Base-by-base conservation (phyloP, 345 rosid genomes). In the Trapa incisa region DNA sequence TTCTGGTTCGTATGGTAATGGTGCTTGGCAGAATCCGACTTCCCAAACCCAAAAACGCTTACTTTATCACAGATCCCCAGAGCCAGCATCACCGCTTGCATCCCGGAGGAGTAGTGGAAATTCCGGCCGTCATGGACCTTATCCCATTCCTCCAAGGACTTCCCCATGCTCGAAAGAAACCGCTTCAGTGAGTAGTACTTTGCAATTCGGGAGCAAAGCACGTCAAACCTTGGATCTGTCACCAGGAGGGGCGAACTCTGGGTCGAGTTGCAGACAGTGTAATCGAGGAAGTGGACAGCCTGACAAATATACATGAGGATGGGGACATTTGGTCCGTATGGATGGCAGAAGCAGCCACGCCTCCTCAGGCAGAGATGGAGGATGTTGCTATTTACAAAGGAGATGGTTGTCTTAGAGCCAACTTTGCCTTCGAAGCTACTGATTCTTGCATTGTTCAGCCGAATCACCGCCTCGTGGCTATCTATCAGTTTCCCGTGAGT, bases 51-150 rank as follows among this genome's bases (percentile, higher is more conserved):
- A 48, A 93, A 90, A 9, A 93, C 32, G n/a, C 89, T 76, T 45
- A 93, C 97, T 77, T 72, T 75, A 41, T 93, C 94, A 63, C 97
- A 93, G 29, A 87, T 70, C 47, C 97, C 98, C 15, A 80, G 72
- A 0, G 97, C 86, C 10, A 90, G 80, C 92, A 90, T 84, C 38
- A 87, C 86, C 38, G 97, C 98, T 58, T 93, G 97, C 84, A 90
- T 82, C 39, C 97, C 98, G 14, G 98, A 93, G 0, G 97, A 90
- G 80, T 93, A 93, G 62, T 93, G 98, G 69, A 93, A 93, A 85
- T 88, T 62, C 3, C 86, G 68, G 0, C 89, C 97, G 56, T 90
- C 94, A 64, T 90, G 98, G 2, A 61, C 70, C 66, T 82, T 70
- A 37, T 77, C 79, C 98, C 96, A 93, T 36, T 81, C 89, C 9